phyloP scores from a whole-genome alignment of 257 asterid genomes.

The Scutellaria barbata region DNA sequence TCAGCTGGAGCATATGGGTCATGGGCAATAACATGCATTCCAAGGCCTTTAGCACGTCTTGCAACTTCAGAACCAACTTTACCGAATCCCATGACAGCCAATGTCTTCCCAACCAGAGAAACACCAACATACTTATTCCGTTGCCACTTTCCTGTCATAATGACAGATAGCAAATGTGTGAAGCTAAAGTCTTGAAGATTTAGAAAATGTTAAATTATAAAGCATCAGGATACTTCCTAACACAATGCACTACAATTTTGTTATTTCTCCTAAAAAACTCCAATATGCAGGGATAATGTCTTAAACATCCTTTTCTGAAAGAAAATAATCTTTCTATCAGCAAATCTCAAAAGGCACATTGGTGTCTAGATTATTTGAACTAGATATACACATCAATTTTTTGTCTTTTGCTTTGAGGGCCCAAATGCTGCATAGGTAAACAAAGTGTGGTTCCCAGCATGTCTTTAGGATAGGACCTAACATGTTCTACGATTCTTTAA shows the following conservation, averaged over 20 bases:
- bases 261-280: neutral
- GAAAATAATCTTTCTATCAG: neutral
- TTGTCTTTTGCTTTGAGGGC: too few relatives aligned
- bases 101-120: constrained; percentile 90
- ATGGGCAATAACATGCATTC: constrained; percentile 91
- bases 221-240: neutral
- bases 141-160: constrained; percentile 80
- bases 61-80: constrained; percentile 81
- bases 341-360: neutral
- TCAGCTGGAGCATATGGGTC: constrained; percentile 99
- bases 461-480: too few relatives aligned
- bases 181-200: constrained; percentile 2
- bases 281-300: neutral
- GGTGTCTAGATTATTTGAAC: neutral
- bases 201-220: neutral
- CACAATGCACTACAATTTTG: neutral
- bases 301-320: neutral
- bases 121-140: constrained; percentile 67
- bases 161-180: neutral
- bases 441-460: too few relatives aligned
- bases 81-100: constrained; percentile 96
- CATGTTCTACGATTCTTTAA: neutral
- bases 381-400: neutral
- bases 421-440: neutral
- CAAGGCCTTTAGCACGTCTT: constrained; percentile 95